Evolutionary conservation across 306 rosid genomes (phyloP).

Genomic region (Vicia sativa): DNA sequence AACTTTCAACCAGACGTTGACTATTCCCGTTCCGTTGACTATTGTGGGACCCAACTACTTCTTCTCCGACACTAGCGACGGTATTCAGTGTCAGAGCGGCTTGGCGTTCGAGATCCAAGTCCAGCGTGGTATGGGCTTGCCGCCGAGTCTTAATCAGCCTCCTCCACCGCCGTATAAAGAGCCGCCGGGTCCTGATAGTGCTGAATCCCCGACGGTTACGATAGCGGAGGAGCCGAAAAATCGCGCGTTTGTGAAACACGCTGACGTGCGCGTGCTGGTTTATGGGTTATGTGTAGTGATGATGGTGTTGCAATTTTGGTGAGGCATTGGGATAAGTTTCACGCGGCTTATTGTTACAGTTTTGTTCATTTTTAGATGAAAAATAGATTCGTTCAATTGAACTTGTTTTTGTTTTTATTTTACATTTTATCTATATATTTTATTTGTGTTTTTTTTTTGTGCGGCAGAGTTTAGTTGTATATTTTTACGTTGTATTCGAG

Average conservation of each 20-base stretch:
- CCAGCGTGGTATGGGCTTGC: constrained; percentile 71
- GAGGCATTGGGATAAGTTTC: neutral
- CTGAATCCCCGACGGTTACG: constrained; percentile 49
- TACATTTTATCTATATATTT: too few relatives aligned
- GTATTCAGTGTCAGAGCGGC: constrained; percentile 71
- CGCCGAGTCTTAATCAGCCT: constrained; percentile 82
- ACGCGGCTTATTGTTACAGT: neutral
- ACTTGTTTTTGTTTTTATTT: neutral
- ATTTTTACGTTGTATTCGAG: too few relatives aligned
- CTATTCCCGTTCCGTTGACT: constrained; percentile 62
- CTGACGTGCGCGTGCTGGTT: constrained; percentile 35
- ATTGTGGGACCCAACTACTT: constrained; percentile 61
- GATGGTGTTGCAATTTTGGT: constrained; percentile 20
- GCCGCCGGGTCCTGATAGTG: constrained; percentile 57
- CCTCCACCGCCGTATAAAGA: constrained; percentile 82
- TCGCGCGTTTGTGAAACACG: constrained; percentile 36
- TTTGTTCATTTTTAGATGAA: neutral
- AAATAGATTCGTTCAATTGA: neutral
- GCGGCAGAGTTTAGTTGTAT: too few relatives aligned
- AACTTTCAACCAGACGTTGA: constrained; percentile 48
- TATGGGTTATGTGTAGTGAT: constrained; percentile 24
- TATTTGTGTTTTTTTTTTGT: neutral
- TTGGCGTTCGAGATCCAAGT: constrained; percentile 72
- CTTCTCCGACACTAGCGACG: constrained; percentile 67
- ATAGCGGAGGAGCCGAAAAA: constrained; percentile 30